Conservation (phyloP, 768 basidiomycete genomes). For the Mrakia frigida region DNA sequence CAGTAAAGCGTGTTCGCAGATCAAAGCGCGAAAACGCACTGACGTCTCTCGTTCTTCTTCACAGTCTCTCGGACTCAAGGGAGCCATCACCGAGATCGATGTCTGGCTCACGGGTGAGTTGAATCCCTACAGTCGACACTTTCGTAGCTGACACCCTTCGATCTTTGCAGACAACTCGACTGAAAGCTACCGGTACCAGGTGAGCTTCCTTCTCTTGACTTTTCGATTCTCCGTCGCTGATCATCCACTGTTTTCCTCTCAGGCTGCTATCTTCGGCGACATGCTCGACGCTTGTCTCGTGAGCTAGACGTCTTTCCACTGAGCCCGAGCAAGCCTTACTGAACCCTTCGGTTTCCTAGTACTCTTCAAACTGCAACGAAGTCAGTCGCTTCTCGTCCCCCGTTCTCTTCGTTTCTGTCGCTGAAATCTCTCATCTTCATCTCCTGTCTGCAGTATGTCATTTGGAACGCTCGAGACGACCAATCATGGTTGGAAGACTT, state of each 20-base stretch:
- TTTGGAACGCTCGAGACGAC: conserved; percentile 32
- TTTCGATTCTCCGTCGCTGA: not conserved
- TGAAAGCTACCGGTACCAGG: conserved; percentile 6
- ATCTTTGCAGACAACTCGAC: conserved; percentile 24
- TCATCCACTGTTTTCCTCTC: not conserved
- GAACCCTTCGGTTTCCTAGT: not conserved
- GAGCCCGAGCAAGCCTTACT: not conserved
- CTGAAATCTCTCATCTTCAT: not conserved
- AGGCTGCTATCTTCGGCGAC: conserved; percentile 25
- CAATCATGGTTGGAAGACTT: conserved; percentile 26
- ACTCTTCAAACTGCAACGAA: conserved; percentile 32
- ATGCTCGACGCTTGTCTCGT: conserved; percentile 26
- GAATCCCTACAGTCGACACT: not conserved
- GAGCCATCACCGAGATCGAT: conserved; percentile 31
- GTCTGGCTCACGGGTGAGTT: conserved; percentile 18
- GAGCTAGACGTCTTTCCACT: not conserved
- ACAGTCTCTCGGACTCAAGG: conserved; percentile 18
- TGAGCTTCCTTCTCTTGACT: not conserved
- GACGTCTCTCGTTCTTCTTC: not conserved
- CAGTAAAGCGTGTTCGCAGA: too few species aligned
- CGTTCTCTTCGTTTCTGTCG: not conserved
- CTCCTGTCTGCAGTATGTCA: conserved; percentile 13
- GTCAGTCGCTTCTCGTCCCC: not conserved
- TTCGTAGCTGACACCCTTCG: not conserved
- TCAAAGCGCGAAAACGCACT: not conserved